Evolutionary conservation across 2,329 filamentous ascomycete genomes (phyloP), one percentile per base, ranked within the genome.

Genomic region (Stachybotrys chartarum): DNA sequence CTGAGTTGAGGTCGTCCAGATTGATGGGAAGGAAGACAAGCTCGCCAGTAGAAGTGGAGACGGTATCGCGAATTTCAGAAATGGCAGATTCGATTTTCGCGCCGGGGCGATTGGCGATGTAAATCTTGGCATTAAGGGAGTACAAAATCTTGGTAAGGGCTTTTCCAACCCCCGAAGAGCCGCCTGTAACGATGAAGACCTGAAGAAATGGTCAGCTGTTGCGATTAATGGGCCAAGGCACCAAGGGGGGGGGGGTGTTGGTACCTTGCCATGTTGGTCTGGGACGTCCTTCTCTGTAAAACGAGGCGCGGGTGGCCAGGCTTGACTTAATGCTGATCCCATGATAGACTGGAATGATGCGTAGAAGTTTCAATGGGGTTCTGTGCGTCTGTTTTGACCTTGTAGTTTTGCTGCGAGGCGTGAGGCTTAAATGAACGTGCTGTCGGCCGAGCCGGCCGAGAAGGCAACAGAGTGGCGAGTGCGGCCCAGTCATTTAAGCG

Each of bases 201-300:
- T 45, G 24, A 24, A 39, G 46, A 24, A 24, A 24, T 24, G 24
- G 24, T 55, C 0, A 2, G 17, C 17, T 0, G 7, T 10, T 12
- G 14, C 14, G 32, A 55, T 30, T 46, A 44, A 12, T 16, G 16
- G 3, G 30, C 12, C 11, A 11, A 5, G 42, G 47, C 7, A 52
- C 6, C 8, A 0, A 5, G 17, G 6, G 8, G 12, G 3, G 16
- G 14, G 51, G 2, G 30, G 30, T 39, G 8, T 16, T 74, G 81
- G 62, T 68, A 87, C 86, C 88, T 66, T 66, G 51, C 56, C 63
- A 3, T 55, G 44, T 10, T 64, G 57, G 16, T 66, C 60, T 0
- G 89, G 87, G n/a, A 95, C 77, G 62, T 96, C 88, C 67, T 93
- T 56, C 46, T 61, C 59, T 2, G 62, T 64, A 32, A 65, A 61